Percentiles rank a stretch among this genome's conserved stretches.
phyloP scores from a whole-genome alignment of 129 eudicot genomes.

The Solidago caesia region DNA sequence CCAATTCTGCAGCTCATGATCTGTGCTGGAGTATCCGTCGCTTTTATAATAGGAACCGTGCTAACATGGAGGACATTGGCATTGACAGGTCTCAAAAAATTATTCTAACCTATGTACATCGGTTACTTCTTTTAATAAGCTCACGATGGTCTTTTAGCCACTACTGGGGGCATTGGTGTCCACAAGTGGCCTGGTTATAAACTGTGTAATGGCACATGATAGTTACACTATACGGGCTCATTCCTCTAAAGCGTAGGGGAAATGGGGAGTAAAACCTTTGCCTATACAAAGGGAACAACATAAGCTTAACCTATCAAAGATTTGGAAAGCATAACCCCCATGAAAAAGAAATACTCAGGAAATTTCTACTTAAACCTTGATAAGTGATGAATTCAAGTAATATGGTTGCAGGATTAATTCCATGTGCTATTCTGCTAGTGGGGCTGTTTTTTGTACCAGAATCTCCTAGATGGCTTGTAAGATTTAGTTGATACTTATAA shows the following conservation, averaged over 20 bases:
- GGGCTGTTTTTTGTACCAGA: constrained; percentile 85
- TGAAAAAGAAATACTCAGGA: too few relatives aligned
- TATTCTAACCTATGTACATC: not conserved
- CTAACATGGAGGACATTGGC: constrained; percentile 84
- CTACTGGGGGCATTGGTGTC: too few relatives aligned
- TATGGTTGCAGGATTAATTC: constrained; percentile 65
- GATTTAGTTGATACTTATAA: not conserved
- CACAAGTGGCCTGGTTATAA: too few relatives aligned
- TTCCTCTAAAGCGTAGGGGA: too few relatives aligned
- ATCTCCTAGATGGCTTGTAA: constrained; percentile 98
- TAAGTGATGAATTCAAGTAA: not conserved
- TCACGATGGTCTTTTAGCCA: not conserved
- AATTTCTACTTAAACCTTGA: not conserved
- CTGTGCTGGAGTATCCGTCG: constrained; percentile 67
- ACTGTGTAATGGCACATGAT: too few relatives aligned
- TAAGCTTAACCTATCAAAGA: not conserved
- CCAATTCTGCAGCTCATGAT: constrained; percentile 74
- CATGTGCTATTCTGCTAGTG: constrained; percentile 70
- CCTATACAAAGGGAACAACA: not conserved
- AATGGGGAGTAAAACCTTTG: too few relatives aligned
- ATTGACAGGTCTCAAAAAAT: constrained; percentile 54
- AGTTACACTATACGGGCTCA: too few relatives aligned
- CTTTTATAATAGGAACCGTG: constrained; percentile 73
- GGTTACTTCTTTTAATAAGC: not conserved
- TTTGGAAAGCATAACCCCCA: not conserved